Base-by-base conservation (phyloP, 2,329 filamentous ascomycete species). In the Penicillium sp. region DNA sequence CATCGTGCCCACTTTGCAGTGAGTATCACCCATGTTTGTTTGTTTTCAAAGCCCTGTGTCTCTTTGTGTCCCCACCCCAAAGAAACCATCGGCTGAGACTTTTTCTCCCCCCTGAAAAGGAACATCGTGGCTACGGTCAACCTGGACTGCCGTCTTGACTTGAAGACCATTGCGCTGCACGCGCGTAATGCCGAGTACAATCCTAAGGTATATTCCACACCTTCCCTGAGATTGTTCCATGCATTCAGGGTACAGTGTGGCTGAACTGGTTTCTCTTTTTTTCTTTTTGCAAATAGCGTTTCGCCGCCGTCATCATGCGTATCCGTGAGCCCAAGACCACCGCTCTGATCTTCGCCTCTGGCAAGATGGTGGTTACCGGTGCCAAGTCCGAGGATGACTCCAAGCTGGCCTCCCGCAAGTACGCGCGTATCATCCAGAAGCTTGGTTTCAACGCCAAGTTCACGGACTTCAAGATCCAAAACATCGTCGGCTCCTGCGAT, bases 51-150 rank as follows among this genome's bases (percentile, higher is more conserved):
- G 72, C 72, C 56, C 58, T 60, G 50, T 59, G 19, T 54, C 53
- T 61, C 56, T 63, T 63, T 53, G 61, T 63, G 49, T 59, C 24
- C 22, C 51, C 37, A 54, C 24, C 22, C 51, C 50, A 55, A 49
- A 55, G 53, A 59, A 71, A 78, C 77, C 79, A 80, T 75, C 56
- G 77, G 80, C 82, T 84, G 82, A 83, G 38, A 49, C 30, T 30
- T 75, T 78, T 68, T 65, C 68, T 65, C 62, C 65, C 65, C 67
- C 67, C 71, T 54, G 35, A 54, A 53, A 92, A 96, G 92, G 89
- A 97, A 98, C 84, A 97, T 98, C 83, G 94, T 98, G 81, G 94
- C 95, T 71, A 99, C 95, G 72, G 95, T 98, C 84, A 98, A 98
- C 81, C 87, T 98, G 76, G 92, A 96, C 84, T 97, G 94, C 83